phyloP scores from a whole-genome alignment of 345 rosid species.

The Draba incana region DNA sequence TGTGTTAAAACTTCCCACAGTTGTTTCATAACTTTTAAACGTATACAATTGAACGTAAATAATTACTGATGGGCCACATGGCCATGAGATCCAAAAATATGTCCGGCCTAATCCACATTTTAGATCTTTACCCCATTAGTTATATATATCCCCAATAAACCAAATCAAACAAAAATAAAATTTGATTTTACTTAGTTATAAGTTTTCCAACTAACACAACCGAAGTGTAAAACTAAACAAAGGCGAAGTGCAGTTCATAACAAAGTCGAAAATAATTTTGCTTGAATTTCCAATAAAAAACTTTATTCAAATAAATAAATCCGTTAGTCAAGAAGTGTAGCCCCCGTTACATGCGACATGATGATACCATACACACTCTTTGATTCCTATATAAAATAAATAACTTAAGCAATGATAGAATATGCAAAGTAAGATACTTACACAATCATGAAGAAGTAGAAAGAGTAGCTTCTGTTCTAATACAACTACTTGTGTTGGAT shows the following conservation, averaged over 20 bases:
- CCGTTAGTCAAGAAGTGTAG: constrained; percentile 1
- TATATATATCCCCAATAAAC: neutral
- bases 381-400: neutral
- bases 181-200: neutral
- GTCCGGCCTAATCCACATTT: constrained; percentile 15
- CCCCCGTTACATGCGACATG: constrained; percentile 21
- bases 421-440: neutral
- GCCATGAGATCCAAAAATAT: neutral
- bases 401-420: constrained; percentile 8
- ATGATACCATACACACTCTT: constrained; percentile 13
- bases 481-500: constrained; percentile 21
- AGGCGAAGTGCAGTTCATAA: neutral
- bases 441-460: constrained; percentile 31
- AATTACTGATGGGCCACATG: neutral
- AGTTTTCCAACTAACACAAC: neutral
- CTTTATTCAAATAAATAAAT: neutral
- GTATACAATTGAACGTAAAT: neutral
- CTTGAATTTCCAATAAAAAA: neutral
- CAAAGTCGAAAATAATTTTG: neutral
- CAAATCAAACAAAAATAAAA: neutral
- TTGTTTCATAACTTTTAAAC: too few relatives aligned
- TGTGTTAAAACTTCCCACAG: too few relatives aligned
- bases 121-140: neutral
- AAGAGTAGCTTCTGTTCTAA: constrained; percentile 36
- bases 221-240: neutral